Base-by-base conservation (phyloP, 1,139 yeast genomes). In the Yamadazyma conglobata region DNA sequence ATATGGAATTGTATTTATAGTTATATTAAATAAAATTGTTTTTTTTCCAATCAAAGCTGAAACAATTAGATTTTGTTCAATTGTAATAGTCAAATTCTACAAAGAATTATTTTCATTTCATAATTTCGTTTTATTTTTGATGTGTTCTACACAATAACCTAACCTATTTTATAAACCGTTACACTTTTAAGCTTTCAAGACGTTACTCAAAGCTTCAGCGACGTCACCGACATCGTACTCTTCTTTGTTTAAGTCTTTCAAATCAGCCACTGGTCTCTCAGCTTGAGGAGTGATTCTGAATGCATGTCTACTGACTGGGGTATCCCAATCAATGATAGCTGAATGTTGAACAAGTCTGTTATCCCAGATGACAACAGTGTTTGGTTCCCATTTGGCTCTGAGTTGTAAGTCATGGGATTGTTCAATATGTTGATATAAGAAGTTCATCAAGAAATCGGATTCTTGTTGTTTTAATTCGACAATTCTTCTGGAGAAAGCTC, bases 391-490 rank as follows among this genome's bases (percentile, higher is more conserved):
- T 42, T 58, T 66, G 12, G 74, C 78, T 50, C 82, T 63, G 38
- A 71, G 63, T 39, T 74, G 80, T 41, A 76, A 61, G 46, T 76
- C 82, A 31, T 66, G 70, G 12, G 74, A 54, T 35, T 48, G 56
- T 37, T 66, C 69, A 31, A 75, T 62, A 45, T 65, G 71, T 33
- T 58, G 56, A 49, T 62, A 71, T 43, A 76, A 60, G 52, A 76
- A 75, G 25, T 62, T 58, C 44, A 76, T 58, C 43, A 77, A 56
- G 35, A 55, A 59, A 28, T 68, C 71, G 3, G 77, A 70, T 50
- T 77, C 82, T 47, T 75, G 79, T 39, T 59, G 56, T 53, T 75
- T 73, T 51, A 71, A 63, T 28, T 77, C 82, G 26, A 71, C 73
- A 42, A 77, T 70, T 37, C 61, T 57, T 43, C 79, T 58, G n/a